Evolutionary conservation across 805 yeast species (phyloP).

Genomic region (Candida multigemmis): DNA sequence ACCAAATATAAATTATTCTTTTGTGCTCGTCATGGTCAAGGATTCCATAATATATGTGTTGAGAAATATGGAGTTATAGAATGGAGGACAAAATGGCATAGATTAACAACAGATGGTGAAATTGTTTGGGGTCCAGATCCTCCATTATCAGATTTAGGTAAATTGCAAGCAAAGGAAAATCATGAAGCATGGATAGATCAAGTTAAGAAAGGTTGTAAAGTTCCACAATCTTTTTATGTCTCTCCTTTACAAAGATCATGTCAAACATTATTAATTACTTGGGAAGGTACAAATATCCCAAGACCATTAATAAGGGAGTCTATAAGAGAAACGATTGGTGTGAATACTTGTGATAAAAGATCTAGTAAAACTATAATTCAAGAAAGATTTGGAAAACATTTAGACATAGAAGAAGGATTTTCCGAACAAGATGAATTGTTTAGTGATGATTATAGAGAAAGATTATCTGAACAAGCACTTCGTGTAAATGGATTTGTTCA

Average conservation of each 20-base stretch:
- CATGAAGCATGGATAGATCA: slow-evolving; percentile 35
- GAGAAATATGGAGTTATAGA: slow-evolving; percentile 43
- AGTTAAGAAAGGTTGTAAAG: slow-evolving; percentile 37
- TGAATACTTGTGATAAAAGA: slow-evolving; percentile 53
- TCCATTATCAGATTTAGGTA: slow-evolving; percentile 45
- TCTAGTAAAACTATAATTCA: slow-evolving; percentile 27
- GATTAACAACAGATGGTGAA: slow-evolving; percentile 44
- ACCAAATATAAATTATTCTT: slow-evolving; percentile 41
- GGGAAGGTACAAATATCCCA: slow-evolving; percentile 28
- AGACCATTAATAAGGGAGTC: slow-evolving; percentile 31
- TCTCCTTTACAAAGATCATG: slow-evolving; percentile 60
- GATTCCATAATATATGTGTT: slow-evolving; percentile 52
- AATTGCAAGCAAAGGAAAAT: slow-evolving; percentile 45
- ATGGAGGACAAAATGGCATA: slow-evolving; percentile 54
- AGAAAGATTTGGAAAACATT: slow-evolving; percentile 24
- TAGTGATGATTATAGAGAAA: slow-evolving; percentile 34
- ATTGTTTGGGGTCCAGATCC: slow-evolving; percentile 56
- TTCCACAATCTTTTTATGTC: slow-evolving; percentile 47
- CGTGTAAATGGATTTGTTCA: slow-evolving; percentile 40
- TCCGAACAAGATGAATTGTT: slow-evolving; percentile 42
- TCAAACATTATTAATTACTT: slow-evolving; percentile 46
- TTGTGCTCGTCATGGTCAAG: slow-evolving; percentile 65
- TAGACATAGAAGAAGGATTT: slow-evolving; percentile 36
- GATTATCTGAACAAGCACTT: slow-evolving; percentile 37
- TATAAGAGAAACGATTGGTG: slow-evolving; percentile 54